Base-by-base conservation (phyloP, 768 basidiomycete species). In the Saitozyma sp. region DNA sequence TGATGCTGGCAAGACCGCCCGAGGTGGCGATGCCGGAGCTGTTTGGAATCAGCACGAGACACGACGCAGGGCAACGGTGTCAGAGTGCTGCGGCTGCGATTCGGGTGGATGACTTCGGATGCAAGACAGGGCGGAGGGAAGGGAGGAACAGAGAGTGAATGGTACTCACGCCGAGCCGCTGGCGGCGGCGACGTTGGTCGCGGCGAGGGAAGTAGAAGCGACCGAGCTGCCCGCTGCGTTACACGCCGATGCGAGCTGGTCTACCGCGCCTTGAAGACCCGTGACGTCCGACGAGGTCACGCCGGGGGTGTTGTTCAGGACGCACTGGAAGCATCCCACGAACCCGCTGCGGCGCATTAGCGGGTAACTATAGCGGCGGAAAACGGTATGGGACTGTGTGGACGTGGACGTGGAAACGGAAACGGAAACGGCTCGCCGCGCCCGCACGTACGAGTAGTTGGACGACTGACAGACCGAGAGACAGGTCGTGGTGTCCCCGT, bases 321-420 rank as follows among this genome's bases (percentile, higher is more conserved):
- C 56, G 56, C 69, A 70, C 39, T 56, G 50, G 53, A 70, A 64
- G 50, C 69, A 70, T 11, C 59, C 57, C 50, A 67, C 67, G 48
- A 68, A 62, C 41, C 51, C 40, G 46, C 29, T 29, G 29, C 29
- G 29, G 17, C 16, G n/a, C 9, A 49, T 48, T 11, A n/a, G 54
- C 40, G 20, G 41, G 54, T 42, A 14, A 39, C 16, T 10, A 37
- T 11, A 3, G 56, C 17, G 17, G 48, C 29, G 10, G 29, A 39
- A 38, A 6, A 43, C 16, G 43, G n/a, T 9, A 19, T 10, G n/a
- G 38, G 19, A 10, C 6, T 16, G 42, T 10, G 48, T 41, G 29
- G 58, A 19, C 17, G 58, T 16, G 20, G 49, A 49, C 1, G 38
- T n/a, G 38, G 60, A 61, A 53, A 45, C 6, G 56, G 54, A 41